Conservation (phyloP, 257 asterid genomes). For the Ilex asprella region DNA sequence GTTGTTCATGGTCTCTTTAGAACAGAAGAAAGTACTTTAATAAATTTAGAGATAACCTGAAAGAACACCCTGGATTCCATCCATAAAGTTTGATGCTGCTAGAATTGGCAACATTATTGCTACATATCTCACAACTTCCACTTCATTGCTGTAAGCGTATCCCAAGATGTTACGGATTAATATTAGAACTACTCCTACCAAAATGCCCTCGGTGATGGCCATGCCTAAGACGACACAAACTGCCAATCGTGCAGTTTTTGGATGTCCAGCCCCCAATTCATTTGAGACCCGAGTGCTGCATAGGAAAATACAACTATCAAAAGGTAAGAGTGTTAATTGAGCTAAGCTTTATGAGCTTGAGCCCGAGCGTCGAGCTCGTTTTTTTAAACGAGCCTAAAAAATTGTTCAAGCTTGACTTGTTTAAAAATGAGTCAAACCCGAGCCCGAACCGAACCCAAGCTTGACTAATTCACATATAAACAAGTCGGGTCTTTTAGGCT, state of each 20-base stretch:
- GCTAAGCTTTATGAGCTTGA: no score
- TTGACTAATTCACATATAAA: no score
- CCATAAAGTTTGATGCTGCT: constrained; percentile 65
- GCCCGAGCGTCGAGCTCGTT: no score
- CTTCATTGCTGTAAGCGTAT: constrained; percentile 65
- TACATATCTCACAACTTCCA: constrained; percentile 52
- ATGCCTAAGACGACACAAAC: constrained; percentile 40
- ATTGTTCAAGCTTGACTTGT: no score
- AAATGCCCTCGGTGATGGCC: constrained; percentile 43
- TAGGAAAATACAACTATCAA: neutral
- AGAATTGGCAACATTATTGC: constrained; percentile 70
- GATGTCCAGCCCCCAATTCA: constrained; percentile 70
- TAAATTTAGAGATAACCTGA: constrained; percentile 40
- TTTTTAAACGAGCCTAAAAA: no score
- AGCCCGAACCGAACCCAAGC: no score
- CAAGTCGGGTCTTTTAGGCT: no score
- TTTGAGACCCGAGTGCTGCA: constrained; percentile 81
- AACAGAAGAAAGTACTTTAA: neutral
- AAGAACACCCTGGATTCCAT: constrained; percentile 75
- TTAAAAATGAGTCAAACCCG: no score
- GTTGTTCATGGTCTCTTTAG: neutral
- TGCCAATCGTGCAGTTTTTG: constrained; percentile 57
- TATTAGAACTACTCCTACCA: constrained; percentile 39
- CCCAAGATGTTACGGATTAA: constrained; percentile 56
- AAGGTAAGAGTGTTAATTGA: no score